Conservation (phyloP, 148 eudicot species). For the Fagopyrum tataricum region DNA sequence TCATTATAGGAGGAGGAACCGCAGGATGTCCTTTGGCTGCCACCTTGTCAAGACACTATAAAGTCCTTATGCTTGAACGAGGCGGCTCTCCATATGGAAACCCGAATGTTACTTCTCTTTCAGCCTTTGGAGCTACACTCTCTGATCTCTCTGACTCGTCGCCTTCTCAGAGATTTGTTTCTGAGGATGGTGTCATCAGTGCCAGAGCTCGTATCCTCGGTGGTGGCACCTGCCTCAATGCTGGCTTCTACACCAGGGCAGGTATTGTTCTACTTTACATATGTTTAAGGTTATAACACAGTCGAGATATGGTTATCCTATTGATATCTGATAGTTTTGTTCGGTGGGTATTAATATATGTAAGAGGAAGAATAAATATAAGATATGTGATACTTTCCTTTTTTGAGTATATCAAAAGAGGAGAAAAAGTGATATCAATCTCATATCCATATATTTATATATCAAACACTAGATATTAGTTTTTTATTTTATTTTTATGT, state of each 20-base stretch:
- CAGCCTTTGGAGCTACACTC: constrained; percentile 52
- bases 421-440: too few relatives aligned
- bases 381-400: too few relatives aligned
- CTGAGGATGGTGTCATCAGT: constrained; percentile 83
- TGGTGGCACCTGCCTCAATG: constrained; percentile 78
- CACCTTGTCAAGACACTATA: constrained; percentile 64
- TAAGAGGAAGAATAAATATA: too few relatives aligned
- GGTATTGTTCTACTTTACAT: constrained; percentile 11
- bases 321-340: too few relatives aligned
- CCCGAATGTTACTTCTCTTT: constrained; percentile 63
- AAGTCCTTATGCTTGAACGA: constrained; percentile 82
- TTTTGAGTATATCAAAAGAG: too few relatives aligned
- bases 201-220: constrained; percentile 84
- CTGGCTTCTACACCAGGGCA: constrained; percentile 87
- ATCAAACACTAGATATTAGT: too few relatives aligned
- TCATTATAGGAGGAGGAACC: constrained; percentile 84
- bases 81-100: constrained; percentile 89
- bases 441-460: too few relatives aligned
- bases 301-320: too few relatives aligned
- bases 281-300: too few relatives aligned
- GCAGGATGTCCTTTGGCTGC: constrained; percentile 86
- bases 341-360: too few relatives aligned
- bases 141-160: constrained; percentile 60
- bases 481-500: too few relatives aligned
- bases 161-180: constrained; percentile 77